Base-by-base conservation (phyloP, 352 stramenopile genomes). In the Globisporangium ultimum region DNA sequence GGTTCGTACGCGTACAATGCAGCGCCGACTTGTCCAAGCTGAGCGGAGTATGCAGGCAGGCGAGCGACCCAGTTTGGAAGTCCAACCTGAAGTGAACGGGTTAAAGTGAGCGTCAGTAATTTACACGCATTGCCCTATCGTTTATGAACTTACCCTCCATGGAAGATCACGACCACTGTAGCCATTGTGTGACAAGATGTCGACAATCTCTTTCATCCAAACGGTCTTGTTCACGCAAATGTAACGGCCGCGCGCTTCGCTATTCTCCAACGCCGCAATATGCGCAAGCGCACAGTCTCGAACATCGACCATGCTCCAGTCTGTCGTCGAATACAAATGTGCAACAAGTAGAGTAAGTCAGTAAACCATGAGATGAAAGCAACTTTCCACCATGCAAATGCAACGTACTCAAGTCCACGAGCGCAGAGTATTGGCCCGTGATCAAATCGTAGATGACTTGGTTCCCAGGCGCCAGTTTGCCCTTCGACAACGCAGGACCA, bases 141-240 rank as follows among this genome's bases (percentile, higher is more conserved):
- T 7, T 18, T 3, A 47, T 11, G 12, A 36, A 62, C 58, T 14
- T 48, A 89, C 80, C 36, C 78, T 76, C 80, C 84, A 92, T 3
- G 87, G 87, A n/a, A 96, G 68, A 69, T 94, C 84, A 28, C 87
- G 79, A 0, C 87, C 87, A 67, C 87, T 96, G 68, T 86, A 94
- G 4, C 87, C 87, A 64, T 96, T 93, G 45, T 74, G 80, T 2
- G 84, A 69, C 12, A 96, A 64, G n/a, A 85, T 88, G 43, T 96
- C 84, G 4, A 96, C 87, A 48, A 96, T 81, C 20, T 96, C 87
- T 55, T 92, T 93, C 81, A 96, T 89, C 84, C 83, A 96, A 3
- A 96, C 72, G 1, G 61, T 92, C 46, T 72, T 77, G 58, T 93
- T 93, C 14, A 96, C 87, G 43, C 83, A 94, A 51, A 94, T 93